Base-by-base conservation (phyloP, 2,329 filamentous ascomycete genomes). In the Helotiales sp. region DNA sequence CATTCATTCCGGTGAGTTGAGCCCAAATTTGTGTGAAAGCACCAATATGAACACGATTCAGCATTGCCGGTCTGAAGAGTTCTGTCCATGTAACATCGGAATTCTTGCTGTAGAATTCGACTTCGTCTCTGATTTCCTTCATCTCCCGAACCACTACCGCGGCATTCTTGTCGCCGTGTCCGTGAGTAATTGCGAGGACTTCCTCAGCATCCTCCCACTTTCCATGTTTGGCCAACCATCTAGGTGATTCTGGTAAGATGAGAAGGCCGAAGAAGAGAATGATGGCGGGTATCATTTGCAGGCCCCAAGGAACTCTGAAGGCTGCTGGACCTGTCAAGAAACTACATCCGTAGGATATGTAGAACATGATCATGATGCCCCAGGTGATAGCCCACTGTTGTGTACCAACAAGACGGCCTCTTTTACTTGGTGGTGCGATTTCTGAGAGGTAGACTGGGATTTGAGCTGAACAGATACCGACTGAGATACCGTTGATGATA, bases 1-100 rank as follows among this genome's bases (percentile, higher is more conserved):
- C 89, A 74, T 92, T 92, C 90, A 92, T 92, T 24, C 91, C 91
- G 0, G 89, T 92, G 55, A 93, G 79, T 76, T 93, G 91, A 11
- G 85, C 88, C 91, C 91, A 93, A 73, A 93, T 89, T 79, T 93
- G 91, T 0, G 84, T 90, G 77, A 91, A 92, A 47, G 93, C 75
- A 69, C 89, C 91, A 70, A 92, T 89, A 71, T 89, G 82, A 10
- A 89, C 91, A 30, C 91, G 86, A 79, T 92, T 90, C 76, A 93
- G 82, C 88, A 92, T 92, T 15, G 82, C 81, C 1, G 91, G 91
- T 71, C 84, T 86, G 79, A 96, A 85, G 0, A 96, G 84, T 75
- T 95, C 91, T 1, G 88, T 71, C 76, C 91, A 93, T 7, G 86
- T 87, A 22, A 92, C 89, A 70, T 93, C 85, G 15, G 87, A 82